A percentile compares a stretch with the other conserved stretches of the same genome.
Evolutionary conservation across 2,329 filamentous ascomycete species (phyloP).

Genomic region (Macroventuria anomochaeta): DNA sequence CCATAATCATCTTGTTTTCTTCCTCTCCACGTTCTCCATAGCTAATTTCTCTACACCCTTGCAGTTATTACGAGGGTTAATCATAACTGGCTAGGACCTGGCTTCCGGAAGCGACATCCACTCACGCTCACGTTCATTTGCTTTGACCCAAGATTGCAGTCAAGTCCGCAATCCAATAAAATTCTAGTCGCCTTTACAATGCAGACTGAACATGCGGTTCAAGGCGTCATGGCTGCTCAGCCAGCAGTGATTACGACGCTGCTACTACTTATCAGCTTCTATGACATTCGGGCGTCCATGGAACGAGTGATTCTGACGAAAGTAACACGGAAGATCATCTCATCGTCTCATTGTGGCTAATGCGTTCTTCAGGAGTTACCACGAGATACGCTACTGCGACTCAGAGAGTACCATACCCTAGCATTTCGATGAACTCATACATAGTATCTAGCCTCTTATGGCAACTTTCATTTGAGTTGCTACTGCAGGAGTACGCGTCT

Average conservation of each 20-base stretch:
- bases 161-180: constrained; percentile 12
- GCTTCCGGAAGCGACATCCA: constrained; percentile 3
- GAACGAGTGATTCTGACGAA: not conserved
- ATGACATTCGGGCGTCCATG: not conserved
- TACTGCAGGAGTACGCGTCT: constrained; percentile 35
- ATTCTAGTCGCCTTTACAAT: constrained; percentile 1
- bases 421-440: constrained; percentile 14
- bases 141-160: constrained; percentile 16
- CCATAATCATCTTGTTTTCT: not conserved
- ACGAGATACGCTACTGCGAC: constrained; percentile 5
- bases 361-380: constrained; percentile 4
- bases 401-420: constrained; percentile 1
- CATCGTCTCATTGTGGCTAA: constrained; percentile 9
- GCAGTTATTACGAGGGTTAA: constrained; percentile 6
- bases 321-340: constrained; percentile 2
- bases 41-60: constrained; percentile 8
- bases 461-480: constrained; percentile 1
- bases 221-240: not conserved
- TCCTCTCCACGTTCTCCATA: not conserved
- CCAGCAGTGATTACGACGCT: constrained; percentile 4
- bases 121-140: not conserved
- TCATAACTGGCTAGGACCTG: constrained; percentile 9
- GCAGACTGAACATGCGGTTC: not conserved
- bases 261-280: not conserved
- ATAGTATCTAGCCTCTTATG: constrained; percentile 17